Evolutionary conservation across 202 grass and related monocot genomes (phyloP).

Genomic region (Musa balbisiana): DNA sequence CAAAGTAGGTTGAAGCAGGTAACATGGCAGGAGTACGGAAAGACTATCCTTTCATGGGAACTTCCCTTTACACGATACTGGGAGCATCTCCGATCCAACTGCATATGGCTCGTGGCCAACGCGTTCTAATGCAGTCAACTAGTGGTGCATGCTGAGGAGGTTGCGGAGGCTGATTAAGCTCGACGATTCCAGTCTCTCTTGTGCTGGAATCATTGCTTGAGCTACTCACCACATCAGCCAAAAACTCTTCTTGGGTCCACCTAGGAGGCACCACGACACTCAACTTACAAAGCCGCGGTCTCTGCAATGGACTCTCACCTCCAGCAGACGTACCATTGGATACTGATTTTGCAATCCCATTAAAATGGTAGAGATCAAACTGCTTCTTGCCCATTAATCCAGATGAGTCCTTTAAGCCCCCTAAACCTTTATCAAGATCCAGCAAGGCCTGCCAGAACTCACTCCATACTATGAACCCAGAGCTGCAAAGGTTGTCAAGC

Average conservation of each 20-base stretch:
- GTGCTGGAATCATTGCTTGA: constrained; percentile 38
- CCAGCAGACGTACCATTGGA: constrained; percentile 43
- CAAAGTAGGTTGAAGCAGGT: background rate
- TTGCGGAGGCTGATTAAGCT: constrained; percentile 56
- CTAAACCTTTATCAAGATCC: constrained; percentile 72
- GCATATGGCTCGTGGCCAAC: constrained; percentile 75
- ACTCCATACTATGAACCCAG: constrained; percentile 92
- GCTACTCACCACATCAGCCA: constrained; percentile 62
- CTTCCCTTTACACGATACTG: constrained; percentile 66
- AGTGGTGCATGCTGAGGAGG: constrained; percentile 73
- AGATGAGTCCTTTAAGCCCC: constrained; percentile 88
- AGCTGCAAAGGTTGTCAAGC: constrained; percentile 63
- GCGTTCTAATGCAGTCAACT: constrained; percentile 91
- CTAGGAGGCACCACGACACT: constrained; percentile 71
- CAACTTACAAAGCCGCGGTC: constrained; percentile 79
- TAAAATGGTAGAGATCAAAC: constrained; percentile 95
- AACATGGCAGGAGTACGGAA: background rate
- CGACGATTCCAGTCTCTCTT: constrained; percentile 42
- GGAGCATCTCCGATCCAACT: constrained; percentile 86
- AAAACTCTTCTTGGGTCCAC: constrained; percentile 86
- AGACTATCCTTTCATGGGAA: background rate
- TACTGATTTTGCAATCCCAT: constrained; percentile 95
- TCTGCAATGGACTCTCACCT: constrained; percentile 58
- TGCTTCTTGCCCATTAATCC: constrained; percentile 91
- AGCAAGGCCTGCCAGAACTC: constrained; percentile 92